Evolutionary conservation across 169 alveolate genomes (phyloP).

Genomic region (Toxoplasma gondii): DNA sequence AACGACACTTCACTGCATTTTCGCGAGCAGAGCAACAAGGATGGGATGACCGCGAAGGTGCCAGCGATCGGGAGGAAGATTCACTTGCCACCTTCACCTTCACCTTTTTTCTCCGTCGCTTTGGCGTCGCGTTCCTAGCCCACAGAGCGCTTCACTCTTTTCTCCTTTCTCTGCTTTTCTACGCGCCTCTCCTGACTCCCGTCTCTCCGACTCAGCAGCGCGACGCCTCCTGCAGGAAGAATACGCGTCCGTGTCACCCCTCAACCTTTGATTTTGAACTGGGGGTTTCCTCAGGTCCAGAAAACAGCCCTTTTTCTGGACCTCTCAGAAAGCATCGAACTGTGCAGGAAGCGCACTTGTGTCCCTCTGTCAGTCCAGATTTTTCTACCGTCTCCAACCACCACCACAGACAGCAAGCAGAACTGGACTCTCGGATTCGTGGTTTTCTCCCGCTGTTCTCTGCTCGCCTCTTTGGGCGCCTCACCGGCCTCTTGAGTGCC

Average conservation of each 20-base stretch:
- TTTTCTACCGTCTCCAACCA: background rate
- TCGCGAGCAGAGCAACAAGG: too few relatives aligned
- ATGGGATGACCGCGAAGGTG: background rate
- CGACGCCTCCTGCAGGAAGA: background rate
- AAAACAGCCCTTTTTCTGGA: too few relatives aligned
- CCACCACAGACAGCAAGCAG: background rate
- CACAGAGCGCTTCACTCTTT: slow-evolving; percentile 7
- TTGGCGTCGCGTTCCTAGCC: slow-evolving; percentile 11
- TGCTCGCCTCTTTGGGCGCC: background rate
- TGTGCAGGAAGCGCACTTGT: too few relatives aligned
- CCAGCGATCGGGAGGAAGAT: background rate
- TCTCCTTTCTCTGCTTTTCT: slow-evolving; percentile 24
- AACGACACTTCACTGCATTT: too few relatives aligned
- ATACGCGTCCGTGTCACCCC: background rate
- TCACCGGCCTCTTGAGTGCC: background rate
- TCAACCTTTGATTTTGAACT: background rate
- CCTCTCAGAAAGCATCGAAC: too few relatives aligned
- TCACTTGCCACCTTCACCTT: slow-evolving; percentile 19
- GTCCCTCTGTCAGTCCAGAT: background rate
- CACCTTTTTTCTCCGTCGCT: slow-evolving; percentile 2
- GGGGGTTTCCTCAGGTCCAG: background rate
- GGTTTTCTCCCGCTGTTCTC: background rate
- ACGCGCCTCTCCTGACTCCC: background rate
- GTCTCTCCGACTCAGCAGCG: background rate
- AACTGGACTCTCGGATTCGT: background rate